Base-by-base conservation (phyloP, 106 monocot species). In the Acorus gramineus region DNA sequence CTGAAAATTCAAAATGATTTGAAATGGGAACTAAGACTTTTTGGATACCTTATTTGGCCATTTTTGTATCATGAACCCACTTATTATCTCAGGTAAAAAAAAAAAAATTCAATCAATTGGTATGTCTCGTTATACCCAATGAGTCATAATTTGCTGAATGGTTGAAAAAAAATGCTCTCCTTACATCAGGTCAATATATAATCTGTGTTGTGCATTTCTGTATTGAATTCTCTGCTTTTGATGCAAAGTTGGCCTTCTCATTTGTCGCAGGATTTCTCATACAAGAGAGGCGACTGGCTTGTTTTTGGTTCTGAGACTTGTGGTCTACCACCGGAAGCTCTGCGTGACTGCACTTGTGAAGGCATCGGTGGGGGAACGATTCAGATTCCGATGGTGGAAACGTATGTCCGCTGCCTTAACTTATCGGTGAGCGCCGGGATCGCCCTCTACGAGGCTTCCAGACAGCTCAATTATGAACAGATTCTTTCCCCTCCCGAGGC, bases 371-470 rank as follows among this genome's bases (percentile, higher is more conserved):
- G 96, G 42, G 91, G 85, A 55, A 85, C 83, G n/a, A 47, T 98
- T 44, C 74, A 80, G 44, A 98, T 98, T 66, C 98, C 92, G 4
- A 98, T 98, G 98, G 85, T 98, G 9, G 88, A 98, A 57, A 98
- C 98, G 0, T 85, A 98, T 44, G 98, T 98, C 65, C 82, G 98
- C 52, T 92, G 98, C 53, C 70, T 98, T 9, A 98, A 98, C 52
- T 88, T 98, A 59, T 91, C 98, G 51, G 92, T 98, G 4, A 98
- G 92, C 49, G 92, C 92, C 7, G 98, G 88, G 14, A 85, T 98
- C 53, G 88, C 88, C 5, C 70, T 98, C 12, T 98, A 98, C 55
- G 98, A 98, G 74, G 87, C 88, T 66, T 78, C 93, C 4, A 85
- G 93, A 49, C 93, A 93, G 62, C 77, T 93, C 7, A 85, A 88